These are phyloP conservation scores for Marasmius sp. DNA, from an alignment of 1,284 basidiomycete genomes.

Conservation along the genomic window DNA sequence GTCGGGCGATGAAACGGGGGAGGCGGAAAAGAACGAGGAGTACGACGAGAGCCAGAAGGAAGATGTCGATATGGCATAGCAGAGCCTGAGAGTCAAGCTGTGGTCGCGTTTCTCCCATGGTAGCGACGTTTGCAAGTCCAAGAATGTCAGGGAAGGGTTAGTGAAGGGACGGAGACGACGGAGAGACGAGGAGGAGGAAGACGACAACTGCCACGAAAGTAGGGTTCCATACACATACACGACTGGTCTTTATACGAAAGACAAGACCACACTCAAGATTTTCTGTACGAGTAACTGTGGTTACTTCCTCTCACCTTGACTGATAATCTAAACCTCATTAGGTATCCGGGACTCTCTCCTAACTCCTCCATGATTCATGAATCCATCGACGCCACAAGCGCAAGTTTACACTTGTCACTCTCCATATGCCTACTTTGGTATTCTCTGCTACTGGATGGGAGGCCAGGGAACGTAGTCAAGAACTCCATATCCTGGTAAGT, in stretches of 20 bases:
- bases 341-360: neutral
- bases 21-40: conserved; percentile 39
- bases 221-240: neutral
- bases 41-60: conserved; percentile 39
- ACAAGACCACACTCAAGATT: neutral
- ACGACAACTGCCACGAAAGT: neutral
- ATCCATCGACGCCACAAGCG: neutral
- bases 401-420: neutral
- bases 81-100: conserved; percentile 17
- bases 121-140: neutral
- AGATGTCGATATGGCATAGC: conserved; percentile 40
- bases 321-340: neutral
- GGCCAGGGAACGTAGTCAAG: neutral
- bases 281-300: neutral
- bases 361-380: neutral
- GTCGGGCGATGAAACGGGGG: conserved; percentile 46
- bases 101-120: neutral
- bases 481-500: neutral
- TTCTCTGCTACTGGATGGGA: neutral
- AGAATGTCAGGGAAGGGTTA: neutral
- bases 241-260: neutral
- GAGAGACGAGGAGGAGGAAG: neutral
- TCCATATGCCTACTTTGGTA: neutral
- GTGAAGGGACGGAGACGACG: neutral
- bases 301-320: neutral